A percentile compares a stretch with the other conserved stretches of the same genome.
These are phyloP conservation scores for Chaetomium olivaceum DNA, from an alignment of 2,329 filamentous ascomycete genomes.

Conservation along the genomic window DNA sequence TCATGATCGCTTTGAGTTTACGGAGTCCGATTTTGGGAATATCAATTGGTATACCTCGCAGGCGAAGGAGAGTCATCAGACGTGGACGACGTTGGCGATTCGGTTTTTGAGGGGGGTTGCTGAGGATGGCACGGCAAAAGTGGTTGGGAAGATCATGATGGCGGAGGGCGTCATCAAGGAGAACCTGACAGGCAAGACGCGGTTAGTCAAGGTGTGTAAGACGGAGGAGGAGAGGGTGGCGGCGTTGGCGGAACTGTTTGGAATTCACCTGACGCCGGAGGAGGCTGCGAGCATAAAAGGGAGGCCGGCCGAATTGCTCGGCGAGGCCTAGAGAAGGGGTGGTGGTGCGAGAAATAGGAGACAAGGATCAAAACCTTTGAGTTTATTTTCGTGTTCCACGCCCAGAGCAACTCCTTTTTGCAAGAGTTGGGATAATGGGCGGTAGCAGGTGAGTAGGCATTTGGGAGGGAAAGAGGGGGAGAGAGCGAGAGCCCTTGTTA, in stretches of 20 bases:
- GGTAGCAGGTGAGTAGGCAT: no score
- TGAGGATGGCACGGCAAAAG: conserved; percentile 41
- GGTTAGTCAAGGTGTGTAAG: conserved; percentile 47
- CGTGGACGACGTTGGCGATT: conserved; percentile 52
- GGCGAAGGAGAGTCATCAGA: conserved; percentile 52
- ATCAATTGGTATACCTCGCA: conserved; percentile 59
- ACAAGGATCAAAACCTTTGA: neutral
- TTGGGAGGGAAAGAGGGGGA: neutral
- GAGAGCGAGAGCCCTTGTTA: neutral
- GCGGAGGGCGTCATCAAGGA: conserved; percentile 54
- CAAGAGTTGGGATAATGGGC: neutral
- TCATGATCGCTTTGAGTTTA: conserved; percentile 60
- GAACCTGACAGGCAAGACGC: conserved; percentile 52
- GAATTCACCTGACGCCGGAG: conserved; percentile 50
- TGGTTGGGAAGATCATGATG: conserved; percentile 57
- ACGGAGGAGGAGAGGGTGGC: conserved; percentile 56
- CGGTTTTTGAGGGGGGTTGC: conserved; percentile 51
- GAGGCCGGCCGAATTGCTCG: conserved; percentile 47
- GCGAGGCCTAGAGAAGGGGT: neutral
- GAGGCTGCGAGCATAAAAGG: conserved; percentile 54
- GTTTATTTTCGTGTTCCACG: neutral
- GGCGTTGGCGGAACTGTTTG: conserved; percentile 54
- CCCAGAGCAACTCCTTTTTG: neutral
- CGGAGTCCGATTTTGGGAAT: conserved; percentile 59
- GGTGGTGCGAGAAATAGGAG: neutral